Conservation (phyloP, 345 rosid species). For the Erucastrum elatum region DNA sequence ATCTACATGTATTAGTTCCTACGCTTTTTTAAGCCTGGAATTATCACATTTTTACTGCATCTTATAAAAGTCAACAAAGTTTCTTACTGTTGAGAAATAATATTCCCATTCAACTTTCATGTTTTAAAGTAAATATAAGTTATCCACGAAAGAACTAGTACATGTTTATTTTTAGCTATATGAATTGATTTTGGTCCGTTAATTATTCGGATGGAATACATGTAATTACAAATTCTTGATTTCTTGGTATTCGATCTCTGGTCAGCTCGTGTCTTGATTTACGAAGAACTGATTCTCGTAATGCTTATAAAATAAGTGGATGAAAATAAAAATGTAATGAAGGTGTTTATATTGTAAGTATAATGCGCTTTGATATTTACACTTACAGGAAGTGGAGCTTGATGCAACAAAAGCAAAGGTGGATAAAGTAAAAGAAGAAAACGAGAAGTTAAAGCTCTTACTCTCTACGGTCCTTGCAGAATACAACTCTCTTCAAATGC, state of each 20-base stretch:
- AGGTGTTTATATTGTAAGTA: background rate
- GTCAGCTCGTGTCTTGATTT: background rate
- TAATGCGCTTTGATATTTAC: background rate
- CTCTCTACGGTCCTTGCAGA: constrained; percentile 40
- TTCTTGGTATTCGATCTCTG: background rate
- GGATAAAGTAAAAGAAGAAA: constrained; percentile 48
- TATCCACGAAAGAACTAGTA: background rate
- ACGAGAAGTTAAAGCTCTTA: constrained; percentile 45
- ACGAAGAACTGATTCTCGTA: background rate
- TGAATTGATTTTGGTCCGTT: background rate
- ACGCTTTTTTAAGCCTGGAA: background rate
- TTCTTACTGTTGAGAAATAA: background rate
- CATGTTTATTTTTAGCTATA: background rate
- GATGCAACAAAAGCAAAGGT: constrained; percentile 45
- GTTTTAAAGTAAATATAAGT: background rate
- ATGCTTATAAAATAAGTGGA: background rate
- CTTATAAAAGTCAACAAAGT: background rate
- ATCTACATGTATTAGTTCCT: background rate
- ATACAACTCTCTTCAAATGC: constrained; percentile 46
- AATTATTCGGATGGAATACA: background rate
- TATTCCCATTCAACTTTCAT: background rate
- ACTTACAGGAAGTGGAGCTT: constrained; percentile 41
- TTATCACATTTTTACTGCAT: background rate
- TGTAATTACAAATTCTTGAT: background rate
- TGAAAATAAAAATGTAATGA: background rate